Percentiles rank a stretch among this genome's conserved stretches.
phyloP scores from a whole-genome alignment of 2,329 filamentous ascomycete species.

The Sclerotinia minor region DNA sequence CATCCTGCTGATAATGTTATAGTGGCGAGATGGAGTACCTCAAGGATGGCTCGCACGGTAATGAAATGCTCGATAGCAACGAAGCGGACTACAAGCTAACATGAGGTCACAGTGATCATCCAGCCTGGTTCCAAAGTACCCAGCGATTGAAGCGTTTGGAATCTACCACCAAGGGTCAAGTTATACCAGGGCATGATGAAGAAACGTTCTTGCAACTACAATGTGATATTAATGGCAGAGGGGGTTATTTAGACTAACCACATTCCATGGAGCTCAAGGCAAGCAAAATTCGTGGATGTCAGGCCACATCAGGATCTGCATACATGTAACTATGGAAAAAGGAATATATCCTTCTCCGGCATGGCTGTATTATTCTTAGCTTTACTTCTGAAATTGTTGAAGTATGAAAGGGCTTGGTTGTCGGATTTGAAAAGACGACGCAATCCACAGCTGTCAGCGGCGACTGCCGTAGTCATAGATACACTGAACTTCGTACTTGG shows the following conservation, averaged over 20 bases:
- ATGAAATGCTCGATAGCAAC: slow-evolving; percentile 8
- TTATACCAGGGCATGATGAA: slow-evolving; percentile 38
- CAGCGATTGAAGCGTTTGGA: slow-evolving; percentile 40
- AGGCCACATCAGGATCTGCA: background rate
- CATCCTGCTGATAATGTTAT: background rate
- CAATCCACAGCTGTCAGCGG: background rate
- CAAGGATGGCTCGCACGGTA: slow-evolving; percentile 43
- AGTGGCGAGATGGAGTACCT: slow-evolving; percentile 39
- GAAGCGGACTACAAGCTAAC: slow-evolving; percentile 13
- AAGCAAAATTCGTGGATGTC: background rate
- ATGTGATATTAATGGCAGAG: slow-evolving; percentile 34
- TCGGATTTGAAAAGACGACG: background rate
- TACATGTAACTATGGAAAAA: background rate
- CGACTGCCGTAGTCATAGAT: background rate
- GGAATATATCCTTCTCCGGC: background rate
- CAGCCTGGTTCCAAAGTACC: slow-evolving; percentile 42
- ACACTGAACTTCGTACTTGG: background rate
- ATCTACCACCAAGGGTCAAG: slow-evolving; percentile 36
- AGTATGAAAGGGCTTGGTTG: background rate
- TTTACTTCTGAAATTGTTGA: background rate
- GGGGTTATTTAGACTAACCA: slow-evolving; percentile 16
- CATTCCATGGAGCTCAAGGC: background rate
- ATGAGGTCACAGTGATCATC: slow-evolving; percentile 36
- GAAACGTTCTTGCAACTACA: slow-evolving; percentile 37
- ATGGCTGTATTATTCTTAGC: background rate